Evolutionary conservation across 169 alveolate species (phyloP).

Genomic region (Plasmodium inui): DNA sequence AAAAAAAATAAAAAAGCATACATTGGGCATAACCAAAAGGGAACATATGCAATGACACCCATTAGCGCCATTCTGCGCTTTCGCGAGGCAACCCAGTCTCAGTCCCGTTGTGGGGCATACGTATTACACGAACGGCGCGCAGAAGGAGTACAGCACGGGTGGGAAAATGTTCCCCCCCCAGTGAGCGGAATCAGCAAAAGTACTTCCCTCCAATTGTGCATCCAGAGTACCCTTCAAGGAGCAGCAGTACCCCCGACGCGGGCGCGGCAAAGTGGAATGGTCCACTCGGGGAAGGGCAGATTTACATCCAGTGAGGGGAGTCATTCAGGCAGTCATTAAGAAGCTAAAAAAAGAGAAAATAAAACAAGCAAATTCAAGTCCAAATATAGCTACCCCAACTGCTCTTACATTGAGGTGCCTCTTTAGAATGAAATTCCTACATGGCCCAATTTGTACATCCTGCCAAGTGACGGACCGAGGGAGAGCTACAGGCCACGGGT

Average conservation of each 20-base stretch:
- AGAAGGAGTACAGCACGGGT: background rate
- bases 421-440: background rate
- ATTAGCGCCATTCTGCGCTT: background rate
- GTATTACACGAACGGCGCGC: background rate
- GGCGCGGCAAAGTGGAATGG: background rate
- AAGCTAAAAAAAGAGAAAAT: background rate
- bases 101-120: background rate
- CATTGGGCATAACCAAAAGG: background rate
- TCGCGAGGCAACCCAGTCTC: background rate
- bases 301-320: too few species aligned
- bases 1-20: too few species aligned
- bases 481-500: background rate
- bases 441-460: background rate
- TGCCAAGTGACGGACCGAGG: background rate
- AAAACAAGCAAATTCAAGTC: background rate
- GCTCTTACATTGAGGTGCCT: background rate
- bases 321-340: background rate
- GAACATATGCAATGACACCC: background rate
- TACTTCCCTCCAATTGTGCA: background rate
- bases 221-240: background rate
- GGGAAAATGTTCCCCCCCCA: background rate
- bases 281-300: background rate
- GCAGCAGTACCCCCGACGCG: background rate
- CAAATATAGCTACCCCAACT: background rate
- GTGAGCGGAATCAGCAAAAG: background rate